Conservation (phyloP, 805 yeast species). For the Saturnispora sanitii region DNA sequence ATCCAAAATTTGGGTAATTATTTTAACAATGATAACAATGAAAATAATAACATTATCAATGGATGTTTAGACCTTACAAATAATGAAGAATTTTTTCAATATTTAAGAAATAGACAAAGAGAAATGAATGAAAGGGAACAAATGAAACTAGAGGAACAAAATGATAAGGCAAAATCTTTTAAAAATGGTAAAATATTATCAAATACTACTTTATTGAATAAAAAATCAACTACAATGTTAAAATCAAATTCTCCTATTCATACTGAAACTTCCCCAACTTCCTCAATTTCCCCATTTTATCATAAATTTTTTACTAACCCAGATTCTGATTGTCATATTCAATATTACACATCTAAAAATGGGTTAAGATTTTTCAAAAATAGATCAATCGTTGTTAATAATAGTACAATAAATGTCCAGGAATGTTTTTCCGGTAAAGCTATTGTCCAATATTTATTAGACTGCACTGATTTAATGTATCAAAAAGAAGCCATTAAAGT, state of each 20-base stretch:
- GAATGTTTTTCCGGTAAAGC: conserved; percentile 67
- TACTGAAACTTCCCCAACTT: not conserved
- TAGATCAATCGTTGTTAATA: conserved; percentile 17
- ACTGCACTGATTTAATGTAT: conserved; percentile 67
- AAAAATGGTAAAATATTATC: too few relatives aligned
- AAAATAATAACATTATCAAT: not conserved
- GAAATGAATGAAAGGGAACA: conserved; percentile 4
- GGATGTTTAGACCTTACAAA: conserved; percentile 4
- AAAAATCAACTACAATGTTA: not conserved
- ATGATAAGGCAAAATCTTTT: not conserved
- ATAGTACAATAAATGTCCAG: conserved; percentile 26
- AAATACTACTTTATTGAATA: not conserved
- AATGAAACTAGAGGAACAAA: not conserved
- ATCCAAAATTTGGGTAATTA: conserved; percentile 26
- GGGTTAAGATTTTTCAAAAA: conserved; percentile 56
- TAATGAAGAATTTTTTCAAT: conserved; percentile 17
- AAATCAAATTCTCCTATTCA: not conserved
- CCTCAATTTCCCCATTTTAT: conserved; percentile 47
- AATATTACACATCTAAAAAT: conserved; percentile 57
- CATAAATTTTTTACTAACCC: conserved; percentile 82
- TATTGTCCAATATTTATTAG: conserved; percentile 79
- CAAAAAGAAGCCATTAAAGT: conserved; percentile 43
- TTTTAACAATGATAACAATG: conserved; percentile 6
- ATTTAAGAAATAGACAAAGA: conserved; percentile 16
- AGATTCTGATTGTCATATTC: conserved; percentile 71